These are phyloP conservation scores for Colletotrichum scovillei DNA, from an alignment of 2,329 filamentous ascomycete genomes.

Conservation along the genomic window DNA sequence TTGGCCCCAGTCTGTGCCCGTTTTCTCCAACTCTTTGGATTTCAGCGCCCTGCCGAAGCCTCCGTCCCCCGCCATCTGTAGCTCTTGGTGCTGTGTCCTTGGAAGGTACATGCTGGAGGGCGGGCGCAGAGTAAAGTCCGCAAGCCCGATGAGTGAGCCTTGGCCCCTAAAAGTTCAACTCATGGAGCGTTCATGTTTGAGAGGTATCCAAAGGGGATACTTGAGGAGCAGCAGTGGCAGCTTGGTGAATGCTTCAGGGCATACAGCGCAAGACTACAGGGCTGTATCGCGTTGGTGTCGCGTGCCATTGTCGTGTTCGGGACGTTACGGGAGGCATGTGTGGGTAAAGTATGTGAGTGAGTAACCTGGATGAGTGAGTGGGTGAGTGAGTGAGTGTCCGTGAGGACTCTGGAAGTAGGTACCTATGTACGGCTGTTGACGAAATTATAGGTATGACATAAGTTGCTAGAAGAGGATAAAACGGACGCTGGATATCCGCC, in stretches of 20 bases:
- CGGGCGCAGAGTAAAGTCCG: constrained; percentile 26
- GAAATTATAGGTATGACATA: no score
- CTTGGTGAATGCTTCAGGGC: neutral
- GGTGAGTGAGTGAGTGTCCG: neutral
- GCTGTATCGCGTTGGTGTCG: neutral
- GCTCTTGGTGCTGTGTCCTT: neutral
- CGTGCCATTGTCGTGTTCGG: neutral
- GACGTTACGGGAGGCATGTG: neutral
- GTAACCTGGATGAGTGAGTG: neutral
- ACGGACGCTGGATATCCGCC: neutral
- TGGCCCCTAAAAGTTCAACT: neutral
- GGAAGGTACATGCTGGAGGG: neutral
- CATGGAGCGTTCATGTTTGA: no score
- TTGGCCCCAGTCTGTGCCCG: constrained; percentile 34
- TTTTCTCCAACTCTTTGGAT: neutral
- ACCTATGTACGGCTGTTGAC: neutral
- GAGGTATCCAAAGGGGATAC: no score
- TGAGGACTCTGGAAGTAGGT: neutral
- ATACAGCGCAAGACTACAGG: neutral
- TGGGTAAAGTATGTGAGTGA: no score
- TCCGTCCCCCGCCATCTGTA: neutral
- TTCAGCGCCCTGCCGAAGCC: constrained; percentile 13
- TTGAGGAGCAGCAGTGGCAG: neutral
- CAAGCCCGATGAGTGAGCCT: constrained; percentile 18
- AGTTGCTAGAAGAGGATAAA: neutral